Evolutionary conservation across 2,329 filamentous ascomycete species (phyloP), one percentile per base, ranked within the genome.

Genomic region (Colletotrichum spaethianum): DNA sequence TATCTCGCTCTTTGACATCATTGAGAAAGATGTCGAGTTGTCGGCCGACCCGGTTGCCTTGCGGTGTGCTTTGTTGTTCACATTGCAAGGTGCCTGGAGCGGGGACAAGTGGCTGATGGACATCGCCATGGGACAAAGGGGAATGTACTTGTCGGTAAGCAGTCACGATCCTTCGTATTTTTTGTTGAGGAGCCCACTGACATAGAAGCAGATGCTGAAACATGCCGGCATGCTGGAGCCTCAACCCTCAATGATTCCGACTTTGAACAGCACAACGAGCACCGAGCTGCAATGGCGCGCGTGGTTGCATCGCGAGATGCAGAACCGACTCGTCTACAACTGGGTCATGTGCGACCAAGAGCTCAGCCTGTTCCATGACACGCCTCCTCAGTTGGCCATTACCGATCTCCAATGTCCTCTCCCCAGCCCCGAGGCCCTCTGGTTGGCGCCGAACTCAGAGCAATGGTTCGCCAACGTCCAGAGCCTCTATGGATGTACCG

Each of bases 61-160:
- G 55, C 87, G 91, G 48, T 91, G 90, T 59, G 91, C 91, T 0
- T 82, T 93, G 16, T 86, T 93, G 3, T 93, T 93, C 78, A 92
- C 89, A 1, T 86, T 91, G 1, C 86, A 93, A 33, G 92, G 91
- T 9, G 90, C 90, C 1, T 94, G 92, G 92, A 92, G 91, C 77
- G 92, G 92, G 56, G 92, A 93, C 79, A 93, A 93, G 81, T 93
- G 92, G 91, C 90, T 93, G 75, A 93, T 93, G 91, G 91, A 93
- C 76, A 93, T 93, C 74, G 89, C 91, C 52, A 93, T 93, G 90
- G 91, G 92, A 38, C 92, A 93, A 79, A 87, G 91, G 59, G 90
- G 90, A 69, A 93, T 93, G 90, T 93, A 93, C 79, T 87, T 93
- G 72, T 88, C 91, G 70, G 87, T 89, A 76, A 83, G 86, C 79